Conservation (phyloP, 1,284 basidiomycete genomes). For the Irpex rosettiformis region DNA sequence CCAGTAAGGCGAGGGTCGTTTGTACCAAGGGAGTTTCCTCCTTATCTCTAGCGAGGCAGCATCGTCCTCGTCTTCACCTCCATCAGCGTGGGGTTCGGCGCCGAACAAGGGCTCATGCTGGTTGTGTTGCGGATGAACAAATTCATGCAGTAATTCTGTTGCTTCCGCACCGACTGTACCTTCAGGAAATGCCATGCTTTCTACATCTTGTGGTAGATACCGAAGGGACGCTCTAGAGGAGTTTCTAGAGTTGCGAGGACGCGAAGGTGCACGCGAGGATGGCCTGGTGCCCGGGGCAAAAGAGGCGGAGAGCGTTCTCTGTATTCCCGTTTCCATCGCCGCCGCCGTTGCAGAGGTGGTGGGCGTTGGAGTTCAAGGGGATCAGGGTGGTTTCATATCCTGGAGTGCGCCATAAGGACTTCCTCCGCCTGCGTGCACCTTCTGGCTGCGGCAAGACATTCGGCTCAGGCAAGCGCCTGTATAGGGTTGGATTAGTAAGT, state of each 20-base stretch:
- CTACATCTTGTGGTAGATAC: constrained; percentile 30
- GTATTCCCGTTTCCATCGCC: neutral
- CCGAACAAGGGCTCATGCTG: constrained; percentile 37
- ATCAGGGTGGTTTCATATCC: neutral
- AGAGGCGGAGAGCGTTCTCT: neutral
- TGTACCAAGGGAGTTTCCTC: constrained; percentile 60
- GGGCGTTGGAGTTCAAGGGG: neutral
- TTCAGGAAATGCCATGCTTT: constrained; percentile 41
- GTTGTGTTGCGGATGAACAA: constrained; percentile 38
- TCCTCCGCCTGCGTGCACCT: neutral
- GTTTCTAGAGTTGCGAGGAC: constrained; percentile 22
- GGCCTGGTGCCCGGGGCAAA: neutral
- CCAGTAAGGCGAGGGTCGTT: constrained; percentile 66
- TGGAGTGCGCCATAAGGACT: neutral
- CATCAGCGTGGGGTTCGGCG: constrained; percentile 23
- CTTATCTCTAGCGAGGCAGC: constrained; percentile 17
- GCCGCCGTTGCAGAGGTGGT: neutral
- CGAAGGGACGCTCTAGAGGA: constrained; percentile 20
- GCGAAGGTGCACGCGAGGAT: constrained; percentile 19
- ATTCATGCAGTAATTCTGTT: constrained; percentile 44
- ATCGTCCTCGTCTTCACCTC: constrained; percentile 24
- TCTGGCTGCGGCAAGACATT: neutral
- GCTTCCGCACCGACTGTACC: constrained; percentile 43
- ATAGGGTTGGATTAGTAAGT: neutral
- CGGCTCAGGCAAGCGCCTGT: neutral